These are phyloP conservation scores for Collybiopsis confluens DNA, from an alignment of 768 basidiomycete genomes.

Conservation along the genomic window DNA sequence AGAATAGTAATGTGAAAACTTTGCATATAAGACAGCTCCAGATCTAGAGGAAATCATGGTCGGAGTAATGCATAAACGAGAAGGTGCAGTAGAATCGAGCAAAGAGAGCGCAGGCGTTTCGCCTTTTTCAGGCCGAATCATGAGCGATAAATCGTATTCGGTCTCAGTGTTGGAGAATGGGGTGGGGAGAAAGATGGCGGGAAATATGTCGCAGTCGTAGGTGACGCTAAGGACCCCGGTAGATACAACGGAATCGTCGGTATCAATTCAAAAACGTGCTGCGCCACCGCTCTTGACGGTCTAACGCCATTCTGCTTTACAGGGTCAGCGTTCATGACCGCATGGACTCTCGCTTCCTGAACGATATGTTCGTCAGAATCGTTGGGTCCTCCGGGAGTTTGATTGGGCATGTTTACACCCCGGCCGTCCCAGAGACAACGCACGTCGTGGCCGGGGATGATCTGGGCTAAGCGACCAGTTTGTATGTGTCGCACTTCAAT, in stretches of 20 bases:
- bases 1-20: no score
- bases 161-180: no score
- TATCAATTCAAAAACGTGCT: slow-evolving; percentile 76
- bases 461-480: slow-evolving; percentile 41
- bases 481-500: slow-evolving; percentile 86
- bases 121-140: no score
- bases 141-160: no score
- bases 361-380: slow-evolving; percentile 37
- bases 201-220: not conserved
- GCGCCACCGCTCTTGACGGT: slow-evolving; percentile 51
- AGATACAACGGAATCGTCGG: slow-evolving; percentile 72
- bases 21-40: no score
- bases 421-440: slow-evolving; percentile 91
- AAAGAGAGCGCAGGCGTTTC: no score
- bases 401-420: slow-evolving; percentile 24
- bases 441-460: slow-evolving; percentile 62
- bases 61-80: no score
- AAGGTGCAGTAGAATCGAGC: no score
- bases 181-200: no score
- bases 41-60: no score
- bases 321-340: slow-evolving; percentile 72
- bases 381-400: slow-evolving; percentile 17
- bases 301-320: slow-evolving; percentile 32
- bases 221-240: slow-evolving; percentile 27
- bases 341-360: slow-evolving; percentile 83